phyloP scores from a whole-genome alignment of 495 filamentous ascomycete species.

The Penicillium silybi region DNA sequence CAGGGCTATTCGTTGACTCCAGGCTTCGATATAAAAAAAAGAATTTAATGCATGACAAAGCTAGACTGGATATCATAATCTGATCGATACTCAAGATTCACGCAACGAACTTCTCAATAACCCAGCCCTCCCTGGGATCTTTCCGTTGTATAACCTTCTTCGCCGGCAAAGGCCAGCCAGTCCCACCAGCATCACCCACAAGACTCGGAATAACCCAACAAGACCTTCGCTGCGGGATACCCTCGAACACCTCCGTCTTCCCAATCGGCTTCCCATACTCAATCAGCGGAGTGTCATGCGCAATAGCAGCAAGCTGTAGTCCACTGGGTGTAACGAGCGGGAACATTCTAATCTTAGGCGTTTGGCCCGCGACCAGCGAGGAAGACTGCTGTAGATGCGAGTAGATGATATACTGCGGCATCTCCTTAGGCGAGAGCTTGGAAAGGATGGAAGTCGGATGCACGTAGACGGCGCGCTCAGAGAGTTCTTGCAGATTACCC shows the following conservation, averaged over 20 bases:
- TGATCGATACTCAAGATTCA: constrained; percentile 28
- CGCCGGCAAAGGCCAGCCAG: constrained; percentile 81
- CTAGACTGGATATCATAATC: constrained; percentile 23
- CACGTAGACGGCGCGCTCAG: constrained; percentile 68
- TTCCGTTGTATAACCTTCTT: constrained; percentile 79
- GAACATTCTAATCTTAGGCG: constrained; percentile 83
- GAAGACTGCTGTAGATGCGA: constrained; percentile 73
- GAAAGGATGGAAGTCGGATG: constrained; percentile 81
- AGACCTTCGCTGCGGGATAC: constrained; percentile 55
- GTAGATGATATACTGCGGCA: constrained; percentile 86
- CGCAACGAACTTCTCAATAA: constrained; percentile 59
- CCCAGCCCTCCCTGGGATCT: constrained; percentile 69
- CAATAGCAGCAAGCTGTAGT: constrained; percentile 71
- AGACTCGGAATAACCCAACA: constrained; percentile 78
- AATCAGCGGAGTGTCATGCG: constrained; percentile 80
- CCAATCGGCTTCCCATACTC: constrained; percentile 84
- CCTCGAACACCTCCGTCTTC: constrained; percentile 62
- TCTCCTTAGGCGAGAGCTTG: constrained; percentile 61
- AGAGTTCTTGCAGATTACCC: constrained; percentile 43
- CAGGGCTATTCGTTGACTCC: too few relatives aligned
- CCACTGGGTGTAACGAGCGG: constrained; percentile 74
- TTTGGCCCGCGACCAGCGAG: constrained; percentile 40
- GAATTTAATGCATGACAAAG: constrained; percentile 16
- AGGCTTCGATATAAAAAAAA: too few relatives aligned
- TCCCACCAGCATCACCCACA: constrained; percentile 60